Conservation (phyloP, 805 yeast genomes). For the Candida golubevii region DNA sequence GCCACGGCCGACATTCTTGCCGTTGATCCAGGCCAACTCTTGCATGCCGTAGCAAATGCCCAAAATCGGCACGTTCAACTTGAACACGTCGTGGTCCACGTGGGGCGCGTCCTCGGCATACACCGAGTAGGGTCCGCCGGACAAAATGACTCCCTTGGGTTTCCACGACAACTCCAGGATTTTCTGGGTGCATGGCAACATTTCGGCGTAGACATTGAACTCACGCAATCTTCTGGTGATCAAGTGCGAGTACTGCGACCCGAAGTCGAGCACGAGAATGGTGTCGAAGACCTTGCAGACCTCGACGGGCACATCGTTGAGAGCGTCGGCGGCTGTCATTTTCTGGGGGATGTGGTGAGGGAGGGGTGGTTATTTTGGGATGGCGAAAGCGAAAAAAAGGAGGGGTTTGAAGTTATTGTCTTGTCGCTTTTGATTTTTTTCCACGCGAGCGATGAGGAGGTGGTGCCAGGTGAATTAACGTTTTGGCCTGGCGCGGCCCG, state of each 20-base stretch:
- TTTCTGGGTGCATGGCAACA: slow-evolving; percentile 99
- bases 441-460: background rate
- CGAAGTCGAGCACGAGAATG: slow-evolving; percentile 94
- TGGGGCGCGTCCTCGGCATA: slow-evolving; percentile 95
- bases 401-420: background rate
- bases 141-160: slow-evolving; percentile 92
- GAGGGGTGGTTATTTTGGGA: background rate
- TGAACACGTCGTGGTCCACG: slow-evolving; percentile 90
- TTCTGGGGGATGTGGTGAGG: background rate
- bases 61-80: slow-evolving; percentile 86
- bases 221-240: slow-evolving; percentile 97
- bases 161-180: slow-evolving; percentile 87
- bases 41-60: slow-evolving; percentile 99
- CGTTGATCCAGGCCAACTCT: slow-evolving; percentile 97
- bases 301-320: slow-evolving; percentile 44
- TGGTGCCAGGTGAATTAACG: background rate
- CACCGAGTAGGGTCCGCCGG: slow-evolving; percentile 98
- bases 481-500: too few species aligned
- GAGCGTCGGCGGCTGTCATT: slow-evolving; percentile 10
- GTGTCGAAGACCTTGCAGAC: slow-evolving; percentile 93
- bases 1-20: slow-evolving; percentile 90
- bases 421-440: background rate
- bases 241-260: slow-evolving; percentile 96
- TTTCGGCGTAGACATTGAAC: slow-evolving; percentile 96
- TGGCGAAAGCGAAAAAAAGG: background rate